A percentile compares a stretch with the other conserved stretches of the same genome.
phyloP scores from a whole-genome alignment of 345 rosid species.

The Odontarrhena argentea region DNA sequence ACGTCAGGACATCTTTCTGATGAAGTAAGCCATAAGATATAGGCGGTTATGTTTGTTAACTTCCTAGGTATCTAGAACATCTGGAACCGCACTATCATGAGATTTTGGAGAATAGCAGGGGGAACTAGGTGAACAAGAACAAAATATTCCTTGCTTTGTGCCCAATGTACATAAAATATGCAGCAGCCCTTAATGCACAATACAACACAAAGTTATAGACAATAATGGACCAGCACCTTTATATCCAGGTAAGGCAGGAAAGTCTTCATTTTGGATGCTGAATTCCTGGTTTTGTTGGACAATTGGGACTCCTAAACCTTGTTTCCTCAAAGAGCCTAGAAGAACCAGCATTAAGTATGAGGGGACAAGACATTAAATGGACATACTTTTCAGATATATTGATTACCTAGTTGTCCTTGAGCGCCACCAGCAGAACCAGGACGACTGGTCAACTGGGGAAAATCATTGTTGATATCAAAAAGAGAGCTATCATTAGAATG shows the following conservation, averaged over 20 bases:
- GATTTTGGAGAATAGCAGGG: constrained; percentile 9
- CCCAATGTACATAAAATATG: constrained; percentile 6
- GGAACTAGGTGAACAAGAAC: neutral
- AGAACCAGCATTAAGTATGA: constrained; percentile 34
- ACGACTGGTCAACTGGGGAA: constrained; percentile 90
- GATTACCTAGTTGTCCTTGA: constrained; percentile 92
- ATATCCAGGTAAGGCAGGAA: constrained; percentile 97
- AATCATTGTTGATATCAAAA: constrained; percentile 91
- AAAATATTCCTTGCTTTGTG: neutral
- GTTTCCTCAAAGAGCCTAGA: constrained; percentile 89
- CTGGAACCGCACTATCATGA: constrained; percentile 3
- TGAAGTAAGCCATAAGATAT: constrained; percentile 22
- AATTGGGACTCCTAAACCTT: constrained; percentile 83
- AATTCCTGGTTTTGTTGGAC: constrained; percentile 98
- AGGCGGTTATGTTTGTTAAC: constrained; percentile 7
- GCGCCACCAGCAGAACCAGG: constrained; percentile 97
- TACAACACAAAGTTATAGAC: constrained; percentile 12
- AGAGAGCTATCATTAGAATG: constrained; percentile 83
- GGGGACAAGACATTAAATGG: constrained; percentile 24
- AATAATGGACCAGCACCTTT: constrained; percentile 64
- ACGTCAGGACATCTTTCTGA: constrained; percentile 21
- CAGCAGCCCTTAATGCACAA: constrained; percentile 15
- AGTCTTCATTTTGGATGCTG: constrained; percentile 99
- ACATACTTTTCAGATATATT: neutral
- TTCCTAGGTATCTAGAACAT: neutral